Conservation (phyloP, 208 protist species). For the Crithidia sp. region DNA sequence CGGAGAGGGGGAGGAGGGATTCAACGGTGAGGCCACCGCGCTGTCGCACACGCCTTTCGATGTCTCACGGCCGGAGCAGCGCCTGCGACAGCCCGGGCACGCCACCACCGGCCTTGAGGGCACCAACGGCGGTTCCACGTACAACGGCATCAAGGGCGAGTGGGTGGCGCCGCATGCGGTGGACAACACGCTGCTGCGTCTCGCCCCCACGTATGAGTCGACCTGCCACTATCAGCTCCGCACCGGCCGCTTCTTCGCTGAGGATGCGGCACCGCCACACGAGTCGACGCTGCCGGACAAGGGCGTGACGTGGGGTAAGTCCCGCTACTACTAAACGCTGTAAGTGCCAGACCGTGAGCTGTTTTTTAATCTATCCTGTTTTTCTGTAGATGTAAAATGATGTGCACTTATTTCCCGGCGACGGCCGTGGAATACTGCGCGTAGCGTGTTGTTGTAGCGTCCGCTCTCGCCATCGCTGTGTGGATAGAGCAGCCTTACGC, state of each 20-base stretch:
- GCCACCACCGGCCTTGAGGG: conserved; percentile 43
- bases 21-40: conserved; percentile 56
- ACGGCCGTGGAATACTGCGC: too few relatives aligned
- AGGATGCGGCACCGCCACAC: conserved; percentile 68
- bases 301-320: conserved; percentile 67
- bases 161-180: conserved; percentile 64
- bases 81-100: conserved; percentile 63
- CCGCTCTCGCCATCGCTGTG: too few relatives aligned
- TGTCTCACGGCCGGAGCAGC: conserved; percentile 63
- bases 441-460: too few relatives aligned
- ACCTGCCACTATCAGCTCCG: conserved; percentile 82
- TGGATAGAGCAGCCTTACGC: too few relatives aligned
- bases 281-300: conserved; percentile 70
- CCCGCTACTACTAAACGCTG: conserved; percentile 49
- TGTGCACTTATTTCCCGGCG: background rate
- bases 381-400: background rate
- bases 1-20: conserved; percentile 21
- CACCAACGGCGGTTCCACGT: conserved; percentile 61
- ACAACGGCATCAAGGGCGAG: conserved; percentile 51
- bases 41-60: conserved; percentile 47
- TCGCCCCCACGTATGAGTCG: conserved; percentile 73
- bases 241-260: conserved; percentile 74
- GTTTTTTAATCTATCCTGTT: background rate
- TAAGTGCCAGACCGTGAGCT: background rate
- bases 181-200: conserved; percentile 76